Base-by-base conservation (phyloP, 805 yeast genomes). In the Kazachstania martiniae region DNA sequence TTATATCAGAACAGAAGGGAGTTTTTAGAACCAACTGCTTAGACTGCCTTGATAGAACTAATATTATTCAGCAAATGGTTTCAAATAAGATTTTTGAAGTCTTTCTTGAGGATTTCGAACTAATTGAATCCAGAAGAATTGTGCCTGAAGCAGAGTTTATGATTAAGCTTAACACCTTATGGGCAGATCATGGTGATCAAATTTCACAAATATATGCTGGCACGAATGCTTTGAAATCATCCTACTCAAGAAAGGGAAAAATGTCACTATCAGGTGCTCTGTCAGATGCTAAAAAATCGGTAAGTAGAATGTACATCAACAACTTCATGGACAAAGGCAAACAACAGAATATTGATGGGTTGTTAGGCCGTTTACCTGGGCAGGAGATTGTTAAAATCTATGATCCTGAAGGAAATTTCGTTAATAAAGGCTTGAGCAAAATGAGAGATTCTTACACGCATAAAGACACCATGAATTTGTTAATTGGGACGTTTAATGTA, bases 141-240 rank as follows among this genome's bases (percentile, higher is more conserved):
- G 32, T 36, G n/a, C 57, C 57, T 24, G 65, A 61, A 4, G 60
- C 69, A 13, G 89, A 77, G n/a, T 60, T 82, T 15, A 67, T 76
- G 52, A 59, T 65, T 13, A 77, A 77, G 33, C 94, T 86, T 41
- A 83, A 87, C 44, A 70, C 79, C 7, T 60, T 91, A 13, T 91
- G 98, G 98, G 99, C 99, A 1, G 95, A 91, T 57, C 89, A 91
- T 54, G 98, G 98, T 32, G 98, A 91, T 56, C 94, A 86, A 42
- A 77, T 91, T 5, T 83, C 95, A 3, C 93, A 84, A 52, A 89
- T 91, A 12, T 91, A 91, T 58, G 87, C 97, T 1, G 97, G 98
- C 9, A 91, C 99, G 0, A 94, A 94, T 38, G 99, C 99, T 1
- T 65, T 91, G 40, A 91, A 91, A 56, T 83, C 95, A 0, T 84